Base-by-base conservation (phyloP, 352 stramenopile species). In the Phytopythium oedochilum region DNA sequence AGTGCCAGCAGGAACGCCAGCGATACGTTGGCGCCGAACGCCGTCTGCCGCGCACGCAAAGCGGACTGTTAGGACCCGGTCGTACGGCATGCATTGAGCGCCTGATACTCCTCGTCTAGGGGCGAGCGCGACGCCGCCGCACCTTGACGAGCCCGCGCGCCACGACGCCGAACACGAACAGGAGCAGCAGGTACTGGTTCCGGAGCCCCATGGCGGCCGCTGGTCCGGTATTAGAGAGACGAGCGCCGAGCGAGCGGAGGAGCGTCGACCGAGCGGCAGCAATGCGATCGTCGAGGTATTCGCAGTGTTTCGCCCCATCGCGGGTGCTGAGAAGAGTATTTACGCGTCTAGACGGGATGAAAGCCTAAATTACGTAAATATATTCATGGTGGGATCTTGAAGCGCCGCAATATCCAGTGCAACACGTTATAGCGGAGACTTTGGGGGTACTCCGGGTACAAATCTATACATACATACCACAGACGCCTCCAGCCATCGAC, bases 121-220 rank as follows among this genome's bases (percentile, higher is more conserved):
- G n/a, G n/a, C n/a, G n/a, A n/a, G n/a, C n/a, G n/a, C n/a, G n/a
- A n/a, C n/a, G n/a, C n/a, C 11, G 5, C 14, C 57, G 35, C 46
- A 88, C 79, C 78, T 88, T 89, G 47, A 89, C 68, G 55, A 91
- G 58, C 11, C 76, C 69, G 51, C 79, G 76, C 29, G 79, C 75
- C 20, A 83, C 69, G 52, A 89, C 59, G 46, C 81, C 78, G 53
- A 83, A 73, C 40, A 84, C 53, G 58, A 89, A 87, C 49, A 91
- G 74, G 48, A 91, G 75, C 66, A 91, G 65, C 60, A 91, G 59
- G 56, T 89, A 78, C 59, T 83, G 76, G 35, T 68, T 78, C 49
- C 79, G 68, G 54, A 87, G 73, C 58, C 72, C 62, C 68, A 73
- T 73, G 47, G 31, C 60, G 45, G 1, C 14, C 12, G 15, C 26